A percentile compares a stretch with the other conserved stretches of the same genome.
Evolutionary conservation across 495 filamentous ascomycete species (phyloP).

Genomic region (Gamarada debralockiae): DNA sequence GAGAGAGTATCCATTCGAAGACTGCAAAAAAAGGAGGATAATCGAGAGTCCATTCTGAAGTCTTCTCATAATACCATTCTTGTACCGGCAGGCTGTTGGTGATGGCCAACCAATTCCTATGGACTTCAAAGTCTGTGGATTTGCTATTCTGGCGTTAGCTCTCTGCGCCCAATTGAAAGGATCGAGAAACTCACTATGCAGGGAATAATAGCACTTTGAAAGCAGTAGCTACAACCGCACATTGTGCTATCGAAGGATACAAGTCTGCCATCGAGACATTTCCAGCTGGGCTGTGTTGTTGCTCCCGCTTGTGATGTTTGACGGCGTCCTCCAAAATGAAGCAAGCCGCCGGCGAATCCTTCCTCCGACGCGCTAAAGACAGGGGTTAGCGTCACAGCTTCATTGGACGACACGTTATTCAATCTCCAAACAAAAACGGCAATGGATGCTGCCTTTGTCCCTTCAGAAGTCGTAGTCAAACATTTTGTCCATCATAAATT

Average conservation of each 20-base stretch:
- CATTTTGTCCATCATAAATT: constrained; percentile 26
- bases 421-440: not conserved
- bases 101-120: constrained; percentile 96
- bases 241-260: constrained; percentile 83
- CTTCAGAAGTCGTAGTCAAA: constrained; percentile 23
- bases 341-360: not conserved
- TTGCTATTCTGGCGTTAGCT: constrained; percentile 55
- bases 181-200: constrained; percentile 70
- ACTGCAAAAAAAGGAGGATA: constrained; percentile 97
- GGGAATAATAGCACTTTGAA: constrained; percentile 94
- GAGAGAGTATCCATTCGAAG: constrained; percentile 92
- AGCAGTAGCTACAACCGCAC: constrained; percentile 79
- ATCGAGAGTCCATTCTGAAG: constrained; percentile 98
- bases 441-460: constrained; percentile 25
- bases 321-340: not conserved
- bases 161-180: not conserved
- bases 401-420: not conserved
- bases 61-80: constrained; percentile 96
- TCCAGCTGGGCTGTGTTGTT: constrained; percentile 2
- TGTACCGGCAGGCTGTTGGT: constrained; percentile 82
- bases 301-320: not conserved
- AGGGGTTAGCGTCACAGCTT: not conserved
- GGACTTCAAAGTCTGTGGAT: constrained; percentile 98
- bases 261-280: constrained; percentile 65
- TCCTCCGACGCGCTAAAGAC: not conserved